A percentile compares a stretch with the other conserved stretches of the same genome.
These are phyloP conservation scores for Dovyalis caffra DNA, from an alignment of 345 rosid genomes.

Conservation along the genomic window DNA sequence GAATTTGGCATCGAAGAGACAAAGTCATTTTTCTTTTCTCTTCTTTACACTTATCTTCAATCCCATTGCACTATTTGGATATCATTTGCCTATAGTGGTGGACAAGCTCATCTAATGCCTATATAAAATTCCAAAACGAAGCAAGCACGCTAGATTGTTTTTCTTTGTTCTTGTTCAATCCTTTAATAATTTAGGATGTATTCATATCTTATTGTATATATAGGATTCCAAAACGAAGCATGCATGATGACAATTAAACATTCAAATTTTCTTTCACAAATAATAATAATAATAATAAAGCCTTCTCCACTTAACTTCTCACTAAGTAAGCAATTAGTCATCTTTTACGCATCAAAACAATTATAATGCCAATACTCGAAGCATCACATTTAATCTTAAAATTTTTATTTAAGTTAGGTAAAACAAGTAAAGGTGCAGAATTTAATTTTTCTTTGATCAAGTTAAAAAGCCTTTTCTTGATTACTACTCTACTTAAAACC, in stretches of 20 bases:
- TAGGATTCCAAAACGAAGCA: too few species aligned
- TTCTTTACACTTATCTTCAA: constrained; percentile 15
- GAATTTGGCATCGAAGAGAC: constrained; percentile 7
- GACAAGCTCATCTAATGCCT: constrained; percentile 13
- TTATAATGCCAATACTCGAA: background rate
- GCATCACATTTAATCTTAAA: constrained; percentile 6
- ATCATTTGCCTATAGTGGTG: constrained; percentile 27
- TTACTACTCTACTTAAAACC: background rate
- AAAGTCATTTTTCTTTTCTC: constrained; percentile 15
- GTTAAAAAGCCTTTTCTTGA: background rate
- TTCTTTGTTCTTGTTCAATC: constrained; percentile 11
- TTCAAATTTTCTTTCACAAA: background rate
- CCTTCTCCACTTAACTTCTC: background rate
- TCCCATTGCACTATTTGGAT: constrained; percentile 19
- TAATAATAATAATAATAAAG: too few species aligned
- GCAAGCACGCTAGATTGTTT: constrained; percentile 19
- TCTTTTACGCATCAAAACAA: background rate
- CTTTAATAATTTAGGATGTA: constrained; percentile 17
- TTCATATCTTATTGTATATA: constrained; percentile 27
- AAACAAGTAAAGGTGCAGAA: background rate
- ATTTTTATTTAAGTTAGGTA: background rate
- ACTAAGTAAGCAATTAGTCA: background rate
- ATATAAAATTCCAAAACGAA: constrained; percentile 9
- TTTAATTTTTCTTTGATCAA: background rate
- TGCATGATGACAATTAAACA: background rate